phyloP scores from a whole-genome alignment of 2,329 filamentous ascomycete genomes.

The Trichophyton benhamiae region DNA sequence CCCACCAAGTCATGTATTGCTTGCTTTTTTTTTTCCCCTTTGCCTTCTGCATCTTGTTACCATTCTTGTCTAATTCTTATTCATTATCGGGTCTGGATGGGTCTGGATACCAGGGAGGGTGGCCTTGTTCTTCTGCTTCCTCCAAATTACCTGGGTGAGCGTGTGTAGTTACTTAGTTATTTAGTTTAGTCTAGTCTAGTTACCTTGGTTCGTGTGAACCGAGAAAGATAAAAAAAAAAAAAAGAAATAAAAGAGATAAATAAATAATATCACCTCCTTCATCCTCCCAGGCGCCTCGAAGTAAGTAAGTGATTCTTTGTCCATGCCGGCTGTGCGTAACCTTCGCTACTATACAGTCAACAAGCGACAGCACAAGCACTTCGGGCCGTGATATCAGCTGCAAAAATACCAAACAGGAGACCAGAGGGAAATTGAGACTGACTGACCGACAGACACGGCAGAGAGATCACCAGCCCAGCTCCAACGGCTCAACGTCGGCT shows the following conservation, averaged over 20 bases:
- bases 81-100: slow-evolving; percentile 1
- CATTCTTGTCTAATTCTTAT: neutral
- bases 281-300: neutral
- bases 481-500: neutral
- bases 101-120: neutral
- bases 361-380: neutral
- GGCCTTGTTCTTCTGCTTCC: neutral
- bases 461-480: neutral
- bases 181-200: too few relatives aligned
- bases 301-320: neutral
- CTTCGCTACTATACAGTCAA: neutral
- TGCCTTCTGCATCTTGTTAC: neutral
- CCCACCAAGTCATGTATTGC: slow-evolving; percentile 1
- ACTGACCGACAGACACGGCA: neutral
- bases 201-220: too few relatives aligned
- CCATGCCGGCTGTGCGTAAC: neutral
- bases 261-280: neutral
- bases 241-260: neutral
- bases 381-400: too few relatives aligned
- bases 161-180: neutral
- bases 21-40: neutral
- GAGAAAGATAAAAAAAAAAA: neutral
- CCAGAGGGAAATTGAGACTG: too few relatives aligned
- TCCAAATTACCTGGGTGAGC: neutral
- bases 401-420: too few relatives aligned